phyloP scores from a whole-genome alignment of 768 basidiomycete genomes.

The Tricholoma saponaceum region DNA sequence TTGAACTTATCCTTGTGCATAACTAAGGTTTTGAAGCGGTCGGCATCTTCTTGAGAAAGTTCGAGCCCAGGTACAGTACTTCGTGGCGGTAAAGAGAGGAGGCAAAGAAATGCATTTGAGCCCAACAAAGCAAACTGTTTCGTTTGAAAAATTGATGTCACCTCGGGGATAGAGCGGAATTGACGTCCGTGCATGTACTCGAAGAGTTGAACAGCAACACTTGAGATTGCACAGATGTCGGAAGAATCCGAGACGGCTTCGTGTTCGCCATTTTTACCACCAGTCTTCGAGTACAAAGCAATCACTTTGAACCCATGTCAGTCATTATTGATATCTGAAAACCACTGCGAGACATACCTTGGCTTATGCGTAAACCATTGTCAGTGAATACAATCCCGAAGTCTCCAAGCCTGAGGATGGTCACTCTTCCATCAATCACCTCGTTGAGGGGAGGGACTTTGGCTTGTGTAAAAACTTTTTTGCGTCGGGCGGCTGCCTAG shows the following conservation, averaged over 20 bases:
- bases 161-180: neutral
- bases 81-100: neutral
- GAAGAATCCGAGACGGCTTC: constrained; percentile 11
- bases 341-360: neutral
- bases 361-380: neutral
- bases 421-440: neutral
- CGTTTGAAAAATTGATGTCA: neutral
- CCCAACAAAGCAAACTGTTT: neutral
- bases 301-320: constrained; percentile 8
- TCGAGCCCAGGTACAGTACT: neutral
- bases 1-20: neutral
- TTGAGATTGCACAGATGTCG: constrained; percentile 20
- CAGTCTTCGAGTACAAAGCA: constrained; percentile 20
- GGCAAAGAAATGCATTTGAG: neutral
- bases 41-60: neutral
- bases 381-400: neutral
- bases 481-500: neutral
- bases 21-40: neutral
- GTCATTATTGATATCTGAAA: neutral
- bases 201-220: constrained; percentile 14
- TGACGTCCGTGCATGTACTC: neutral
- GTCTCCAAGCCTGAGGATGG: neutral
- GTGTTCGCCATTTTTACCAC: constrained; percentile 23
- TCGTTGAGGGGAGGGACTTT: neutral
- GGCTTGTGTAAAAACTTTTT: neutral